Evolutionary conservation across 106 monocot genomes (phyloP), one percentile per base, ranked within the genome.

Genomic region (Allium sativum): DNA sequence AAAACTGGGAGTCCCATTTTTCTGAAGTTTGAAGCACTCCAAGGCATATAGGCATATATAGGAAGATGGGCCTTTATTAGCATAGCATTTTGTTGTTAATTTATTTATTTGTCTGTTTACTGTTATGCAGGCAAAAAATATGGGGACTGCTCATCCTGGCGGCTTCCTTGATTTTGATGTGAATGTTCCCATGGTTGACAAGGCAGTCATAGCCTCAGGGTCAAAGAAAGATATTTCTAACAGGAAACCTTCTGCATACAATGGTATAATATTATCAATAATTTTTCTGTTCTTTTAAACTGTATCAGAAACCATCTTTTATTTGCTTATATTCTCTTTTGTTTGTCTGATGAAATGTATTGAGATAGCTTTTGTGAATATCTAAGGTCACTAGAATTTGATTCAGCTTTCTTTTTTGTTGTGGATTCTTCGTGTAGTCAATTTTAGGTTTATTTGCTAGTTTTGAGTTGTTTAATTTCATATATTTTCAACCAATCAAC

Each of bases 161-260:
- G 58, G 45, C 52, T 72, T 65, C 45, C 42, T 67, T 8, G 71
- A 78, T 42, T 65, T 68, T 62, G 81, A 78, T 44, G 70, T 70
- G 53, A 46, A 52, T 54, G 69, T 79, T 55, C 84, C 83, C 56
- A 79, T 83, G 75, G 73, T 83, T 55, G 83, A 83, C 69, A 83
- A 83, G 71, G 74, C 73, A 63, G 64, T 65, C 15, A 73, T 86
- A 9, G 79, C 78, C 73, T 70, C 66, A 15, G 71, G 66, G 60
- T 74, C 74, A 79, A 79, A 74, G 68, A 74, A 71, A 40, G 71
- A 77, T 45, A 55, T 41, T 58, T 67, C 73, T 19, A 62, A 17
- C 46, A 41, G 53, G 68, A 46, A 16, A n/a, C 56, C 55, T 11
- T 57, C 67, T 67, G 53, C 71, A 31, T 60, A 48, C 42, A 75